Evolutionary conservation across 1,284 basidiomycete species (phyloP).

Genomic region (Lignosus rhinocerotis): DNA sequence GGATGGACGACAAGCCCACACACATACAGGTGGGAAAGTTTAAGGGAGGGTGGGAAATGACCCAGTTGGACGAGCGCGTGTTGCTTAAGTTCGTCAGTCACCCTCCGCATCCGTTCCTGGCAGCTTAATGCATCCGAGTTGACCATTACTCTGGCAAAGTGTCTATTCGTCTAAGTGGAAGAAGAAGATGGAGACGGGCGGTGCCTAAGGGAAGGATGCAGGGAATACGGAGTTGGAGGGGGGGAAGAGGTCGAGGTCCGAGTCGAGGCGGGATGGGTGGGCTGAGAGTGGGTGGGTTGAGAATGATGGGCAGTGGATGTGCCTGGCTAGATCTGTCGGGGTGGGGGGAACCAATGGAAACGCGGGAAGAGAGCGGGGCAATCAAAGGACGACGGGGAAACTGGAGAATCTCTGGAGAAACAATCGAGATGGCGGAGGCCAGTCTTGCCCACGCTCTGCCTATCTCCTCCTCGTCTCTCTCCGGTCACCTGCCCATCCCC

Average conservation of each 20-base stretch:
- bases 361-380: slow-evolving; percentile 31
- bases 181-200: too few relatives aligned
- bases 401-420: slow-evolving; percentile 35
- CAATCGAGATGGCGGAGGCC: slow-evolving; percentile 3
- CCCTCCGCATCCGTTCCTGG: too few relatives aligned
- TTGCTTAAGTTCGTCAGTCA: too few relatives aligned
- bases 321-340: slow-evolving; percentile 25
- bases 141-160: background rate
- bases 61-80: too few relatives aligned
- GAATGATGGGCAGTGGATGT: slow-evolving; percentile 9
- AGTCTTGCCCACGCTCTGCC: slow-evolving; percentile 5
- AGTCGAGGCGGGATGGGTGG: too few relatives aligned
- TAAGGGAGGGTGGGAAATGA: too few relatives aligned
- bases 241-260: too few relatives aligned
- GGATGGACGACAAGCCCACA: too few relatives aligned
- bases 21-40: too few relatives aligned
- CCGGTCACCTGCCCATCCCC: slow-evolving; percentile 21
- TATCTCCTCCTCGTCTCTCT: background rate
- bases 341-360: slow-evolving; percentile 19
- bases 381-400: slow-evolving; percentile 27
- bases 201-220: too few relatives aligned
- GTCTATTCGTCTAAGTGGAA: background rate
- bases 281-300: background rate
- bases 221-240: too few relatives aligned
- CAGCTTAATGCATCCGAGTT: too few relatives aligned